Conservation (phyloP, 1,284 basidiomycete genomes). For the Boletus sp. region DNA sequence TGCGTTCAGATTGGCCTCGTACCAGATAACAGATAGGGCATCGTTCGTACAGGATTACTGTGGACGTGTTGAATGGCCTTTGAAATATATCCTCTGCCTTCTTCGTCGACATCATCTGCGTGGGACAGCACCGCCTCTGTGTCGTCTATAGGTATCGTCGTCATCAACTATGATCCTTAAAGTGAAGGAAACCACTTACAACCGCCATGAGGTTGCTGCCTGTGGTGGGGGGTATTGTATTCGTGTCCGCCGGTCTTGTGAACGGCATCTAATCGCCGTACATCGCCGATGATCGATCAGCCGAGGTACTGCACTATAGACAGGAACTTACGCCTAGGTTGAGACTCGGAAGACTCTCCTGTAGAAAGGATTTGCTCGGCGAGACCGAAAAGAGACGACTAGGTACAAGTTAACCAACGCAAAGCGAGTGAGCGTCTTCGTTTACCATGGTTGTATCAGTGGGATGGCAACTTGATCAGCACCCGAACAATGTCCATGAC, state of each 20-base stretch:
- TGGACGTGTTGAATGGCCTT: constrained; percentile 29
- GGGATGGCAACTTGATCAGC: constrained; percentile 6
- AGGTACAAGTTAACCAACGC: constrained; percentile 1
- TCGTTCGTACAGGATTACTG: constrained; percentile 15
- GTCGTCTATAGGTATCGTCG: constrained; percentile 46
- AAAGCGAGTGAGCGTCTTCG: neutral
- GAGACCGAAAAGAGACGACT: constrained; percentile 66
- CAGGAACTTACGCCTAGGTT: constrained; percentile 17
- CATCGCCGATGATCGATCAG: constrained; percentile 13
- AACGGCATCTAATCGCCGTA: constrained; percentile 16
- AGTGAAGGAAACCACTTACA: constrained; percentile 28
- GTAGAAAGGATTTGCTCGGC: constrained; percentile 52
- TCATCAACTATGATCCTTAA: neutral
- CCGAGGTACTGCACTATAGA: neutral
- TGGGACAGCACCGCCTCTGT: constrained; percentile 54
- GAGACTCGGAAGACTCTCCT: constrained; percentile 38
- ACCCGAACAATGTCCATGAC: constrained; percentile 13
- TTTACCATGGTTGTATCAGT: constrained; percentile 32
- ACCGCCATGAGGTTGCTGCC: constrained; percentile 25
- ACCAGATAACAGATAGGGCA: neutral
- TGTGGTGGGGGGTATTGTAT: constrained; percentile 53
- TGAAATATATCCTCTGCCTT: constrained; percentile 9
- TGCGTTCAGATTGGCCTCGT: neutral
- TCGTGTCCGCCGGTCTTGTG: constrained; percentile 60
- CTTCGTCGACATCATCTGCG: constrained; percentile 26